These are phyloP conservation scores for Neofusicoccum umdonicola DNA, from an alignment of 2,329 filamentous ascomycete species.

Conservation along the genomic window DNA sequence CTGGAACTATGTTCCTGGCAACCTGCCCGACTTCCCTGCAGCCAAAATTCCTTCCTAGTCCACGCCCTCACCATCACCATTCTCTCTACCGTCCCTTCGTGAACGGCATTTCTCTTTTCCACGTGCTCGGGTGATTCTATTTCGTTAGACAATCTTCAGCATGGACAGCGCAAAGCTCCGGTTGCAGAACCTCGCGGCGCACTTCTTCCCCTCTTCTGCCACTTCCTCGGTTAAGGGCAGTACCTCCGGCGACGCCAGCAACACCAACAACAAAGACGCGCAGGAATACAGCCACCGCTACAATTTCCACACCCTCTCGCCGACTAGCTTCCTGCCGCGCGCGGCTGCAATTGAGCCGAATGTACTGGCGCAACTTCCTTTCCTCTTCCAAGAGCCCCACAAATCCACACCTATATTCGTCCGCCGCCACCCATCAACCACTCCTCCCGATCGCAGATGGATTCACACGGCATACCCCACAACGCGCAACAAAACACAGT, in stretches of 20 bases:
- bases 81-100: neutral
- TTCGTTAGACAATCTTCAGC: neutral
- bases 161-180: conserved; percentile 22
- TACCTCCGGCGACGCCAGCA: conserved; percentile 22
- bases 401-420: too few relatives aligned
- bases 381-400: neutral
- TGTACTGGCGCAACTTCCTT: conserved; percentile 38
- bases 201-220: conserved; percentile 30
- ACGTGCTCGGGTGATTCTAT: neutral
- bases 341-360: conserved; percentile 86
- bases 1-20: neutral
- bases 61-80: neutral
- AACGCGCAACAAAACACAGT: too few relatives aligned
- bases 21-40: neutral
- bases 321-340: conserved; percentile 81
- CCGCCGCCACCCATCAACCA: neutral
- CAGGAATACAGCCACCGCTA: conserved; percentile 46
- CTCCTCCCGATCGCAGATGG: too few relatives aligned
- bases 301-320: conserved; percentile 77
- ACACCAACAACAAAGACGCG: conserved; percentile 36
- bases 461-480: too few relatives aligned
- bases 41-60: neutral
- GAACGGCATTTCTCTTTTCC: neutral
- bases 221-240: conserved; percentile 33
- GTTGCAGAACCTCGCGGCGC: conserved; percentile 37